Base-by-base conservation (phyloP, 352 stramenopile genomes). In the Phytophthora hibernalis region DNA sequence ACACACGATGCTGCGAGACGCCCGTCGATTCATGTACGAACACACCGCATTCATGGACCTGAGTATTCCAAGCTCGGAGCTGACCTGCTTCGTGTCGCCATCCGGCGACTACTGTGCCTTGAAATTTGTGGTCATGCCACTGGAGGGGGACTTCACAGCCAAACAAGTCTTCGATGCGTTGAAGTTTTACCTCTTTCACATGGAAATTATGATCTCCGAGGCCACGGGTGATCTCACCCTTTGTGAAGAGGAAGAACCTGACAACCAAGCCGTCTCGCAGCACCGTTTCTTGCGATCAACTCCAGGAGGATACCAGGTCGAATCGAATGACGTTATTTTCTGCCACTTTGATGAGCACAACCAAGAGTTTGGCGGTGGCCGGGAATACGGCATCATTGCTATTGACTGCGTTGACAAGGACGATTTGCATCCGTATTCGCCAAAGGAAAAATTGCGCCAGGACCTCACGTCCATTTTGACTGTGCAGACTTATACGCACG, bases 131-230 rank as follows among this genome's bases (percentile, higher is more conserved):
- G 70, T 77, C 1, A 65, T 72, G 53, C 70, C 70, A 8, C 44
- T 77, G 8, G 58, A 67, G 20, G 61, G 65, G 11, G 35, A 59
- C 1, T 58, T 57, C 16, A 68, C 35, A 18, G 65, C 65, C 31
- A 61, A 52, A 20, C 54, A 70, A 47, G 70, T 74, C 2, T 74
- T 72, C 28, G 70, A 77, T 12, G 48, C 38, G 42, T 47, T 77
- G 28, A 59, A 68, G 10, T 77, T 77, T 54, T 69, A 68, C 44
- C 43, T 77, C 6, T 60, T 68, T 12, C 61, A 79, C 65, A 72
- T 73, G 43, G 72, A 86, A 21, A 74, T 82, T 40, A 82, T 70
- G 51, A 77, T 82, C 53, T 72, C 74, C 5, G 65, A 82, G 40
- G 60, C 65, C 9, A 72, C 70, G 9, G 77, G 66, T 0, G 54